Percentiles rank a stretch among this genome's conserved stretches.
Evolutionary conservation across 2,329 filamentous ascomycete genomes (phyloP).

Genomic region (Davidsoniella australis): DNA sequence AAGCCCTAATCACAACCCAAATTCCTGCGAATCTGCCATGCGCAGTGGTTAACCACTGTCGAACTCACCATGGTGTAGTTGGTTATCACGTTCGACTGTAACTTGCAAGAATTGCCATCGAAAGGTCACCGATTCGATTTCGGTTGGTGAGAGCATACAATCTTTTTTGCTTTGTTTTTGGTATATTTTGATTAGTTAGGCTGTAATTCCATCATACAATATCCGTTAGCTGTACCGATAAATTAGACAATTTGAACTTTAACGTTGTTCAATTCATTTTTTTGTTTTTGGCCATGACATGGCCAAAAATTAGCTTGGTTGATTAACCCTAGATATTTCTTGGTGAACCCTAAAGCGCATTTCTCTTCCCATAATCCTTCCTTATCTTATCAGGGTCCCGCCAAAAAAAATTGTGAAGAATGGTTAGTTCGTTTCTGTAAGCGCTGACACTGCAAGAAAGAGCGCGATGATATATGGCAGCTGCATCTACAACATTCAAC

Average conservation of each 20-base stretch:
- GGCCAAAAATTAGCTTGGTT: too few relatives aligned
- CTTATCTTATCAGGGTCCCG: slow-evolving; percentile 11
- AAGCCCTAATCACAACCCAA: background rate
- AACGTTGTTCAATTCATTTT: background rate
- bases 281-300: too few relatives aligned
- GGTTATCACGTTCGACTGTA: slow-evolving; percentile 12
- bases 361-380: background rate
- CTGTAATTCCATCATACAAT: background rate
- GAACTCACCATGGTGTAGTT: slow-evolving; percentile 12
- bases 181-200: background rate
- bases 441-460: background rate
- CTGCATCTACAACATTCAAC: background rate
- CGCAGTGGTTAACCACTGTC: slow-evolving; percentile 10
- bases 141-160: slow-evolving; percentile 11
- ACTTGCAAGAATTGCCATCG: slow-evolving; percentile 12
- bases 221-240: too few relatives aligned
- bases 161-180: background rate
- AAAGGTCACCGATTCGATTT: slow-evolving; percentile 13
- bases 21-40: background rate
- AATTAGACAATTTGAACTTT: too few relatives aligned
- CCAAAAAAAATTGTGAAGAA: slow-evolving; percentile 12
- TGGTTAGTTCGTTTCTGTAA: background rate
- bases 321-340: too few relatives aligned
- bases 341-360: too few relatives aligned
- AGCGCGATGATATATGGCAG: background rate